Evolutionary conservation across 176 grass and related monocot species (phyloP).

Genomic region (Aegilops umbellulata): DNA sequence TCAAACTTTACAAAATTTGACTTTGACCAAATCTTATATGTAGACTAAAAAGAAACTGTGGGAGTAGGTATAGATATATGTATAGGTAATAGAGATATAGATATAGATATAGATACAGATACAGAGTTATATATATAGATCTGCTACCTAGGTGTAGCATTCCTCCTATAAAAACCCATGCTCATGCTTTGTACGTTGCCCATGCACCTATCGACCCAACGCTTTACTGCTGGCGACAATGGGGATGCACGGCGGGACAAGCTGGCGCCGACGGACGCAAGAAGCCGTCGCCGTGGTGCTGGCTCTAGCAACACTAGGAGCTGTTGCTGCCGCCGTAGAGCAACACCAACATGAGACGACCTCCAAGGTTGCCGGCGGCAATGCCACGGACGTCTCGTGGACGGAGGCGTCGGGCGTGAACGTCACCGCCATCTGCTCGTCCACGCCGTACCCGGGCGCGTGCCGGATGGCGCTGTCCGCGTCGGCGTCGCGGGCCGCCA

Average conservation of each 20-base stretch:
- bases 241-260: conserved; percentile 11
- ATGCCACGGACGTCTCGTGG: neutral
- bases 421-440: conserved; percentile 40
- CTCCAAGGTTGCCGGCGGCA: neutral
- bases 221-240: neutral
- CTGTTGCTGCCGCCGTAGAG: neutral
- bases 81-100: no score
- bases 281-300: conserved; percentile 25
- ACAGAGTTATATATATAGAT: no score
- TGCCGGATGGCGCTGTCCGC: conserved; percentile 58
- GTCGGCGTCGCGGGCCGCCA: neutral
- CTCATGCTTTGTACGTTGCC: neutral
- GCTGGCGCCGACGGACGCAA: neutral
- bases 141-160: no score
- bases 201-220: neutral
- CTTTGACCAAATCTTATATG: no score
- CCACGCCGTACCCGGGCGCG: conserved; percentile 57
- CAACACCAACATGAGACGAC: neutral
- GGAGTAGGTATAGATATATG: no score
- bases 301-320: neutral
- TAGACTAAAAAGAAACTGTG: no score
- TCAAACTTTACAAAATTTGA: no score
- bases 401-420: neutral
- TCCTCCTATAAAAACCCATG: neutral
- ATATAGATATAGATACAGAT: no score